Conservation (phyloP, 352 stramenopile species). For the Phytophthora sansomeana region DNA sequence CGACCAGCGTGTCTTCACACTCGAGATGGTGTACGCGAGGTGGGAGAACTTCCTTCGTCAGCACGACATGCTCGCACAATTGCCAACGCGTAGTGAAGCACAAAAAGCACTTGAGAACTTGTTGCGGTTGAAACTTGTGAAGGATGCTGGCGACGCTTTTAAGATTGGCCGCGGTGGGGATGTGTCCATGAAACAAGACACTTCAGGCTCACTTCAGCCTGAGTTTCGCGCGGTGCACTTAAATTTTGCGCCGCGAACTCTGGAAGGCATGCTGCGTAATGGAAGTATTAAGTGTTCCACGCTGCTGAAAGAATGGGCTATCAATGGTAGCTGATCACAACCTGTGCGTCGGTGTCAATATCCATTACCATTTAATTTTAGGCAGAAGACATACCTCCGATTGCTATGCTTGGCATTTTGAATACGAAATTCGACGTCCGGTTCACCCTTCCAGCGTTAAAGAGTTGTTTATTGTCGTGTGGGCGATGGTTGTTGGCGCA, state of each 20-base stretch:
- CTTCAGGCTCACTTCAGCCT: conserved; percentile 59
- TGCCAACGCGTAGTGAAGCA: conserved; percentile 75
- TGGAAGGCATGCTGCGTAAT: conserved; percentile 80
- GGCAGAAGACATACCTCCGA: background rate
- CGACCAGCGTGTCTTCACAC: conserved; percentile 69
- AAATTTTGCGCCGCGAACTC: conserved; percentile 72
- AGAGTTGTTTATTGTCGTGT: background rate
- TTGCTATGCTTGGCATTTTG: background rate
- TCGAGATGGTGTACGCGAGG: conserved; percentile 86
- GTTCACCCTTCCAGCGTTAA: too few relatives aligned
- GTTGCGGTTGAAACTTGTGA: conserved; percentile 73
- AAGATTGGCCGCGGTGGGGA: conserved; percentile 55
- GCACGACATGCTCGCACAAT: conserved; percentile 68
- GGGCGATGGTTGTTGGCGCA: conserved; percentile 25
- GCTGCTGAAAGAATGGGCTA: conserved; percentile 75
- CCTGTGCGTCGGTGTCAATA: background rate
- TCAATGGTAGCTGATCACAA: conserved; percentile 51
- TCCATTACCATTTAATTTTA: background rate
- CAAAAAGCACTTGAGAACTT: conserved; percentile 82
- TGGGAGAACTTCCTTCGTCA: conserved; percentile 86
- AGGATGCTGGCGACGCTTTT: conserved; percentile 80
- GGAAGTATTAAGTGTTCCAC: conserved; percentile 81
- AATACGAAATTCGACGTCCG: background rate
- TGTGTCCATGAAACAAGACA: conserved; percentile 23
- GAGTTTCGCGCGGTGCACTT: conserved; percentile 82